These are phyloP conservation scores for Cafeteria roenbergensis DNA, from an alignment of 108 stramenopile species.

Conservation along the genomic window DNA sequence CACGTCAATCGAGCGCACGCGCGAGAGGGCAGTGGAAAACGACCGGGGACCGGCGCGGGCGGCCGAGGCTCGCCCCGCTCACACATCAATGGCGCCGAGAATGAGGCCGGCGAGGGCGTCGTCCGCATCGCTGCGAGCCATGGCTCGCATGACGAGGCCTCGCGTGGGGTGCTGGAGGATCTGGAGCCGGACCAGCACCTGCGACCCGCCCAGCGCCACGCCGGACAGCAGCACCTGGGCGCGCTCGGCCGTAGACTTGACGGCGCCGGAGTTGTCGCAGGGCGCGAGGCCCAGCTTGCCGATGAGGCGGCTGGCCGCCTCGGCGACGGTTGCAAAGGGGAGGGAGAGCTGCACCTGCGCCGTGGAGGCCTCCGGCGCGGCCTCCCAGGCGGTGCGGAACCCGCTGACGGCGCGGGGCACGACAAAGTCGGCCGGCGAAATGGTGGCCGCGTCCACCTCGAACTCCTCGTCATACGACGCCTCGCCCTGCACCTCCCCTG, in stretches of 20 bases:
- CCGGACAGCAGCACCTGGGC: constrained; percentile 26
- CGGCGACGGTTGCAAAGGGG: constrained; percentile 68
- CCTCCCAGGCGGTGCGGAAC: constrained; percentile 73
- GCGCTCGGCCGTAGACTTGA: background rate
- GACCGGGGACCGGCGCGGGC: too few relatives aligned
- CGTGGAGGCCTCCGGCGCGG: constrained; percentile 57
- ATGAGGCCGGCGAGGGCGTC: too few relatives aligned
- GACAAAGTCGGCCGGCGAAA: constrained; percentile 75
- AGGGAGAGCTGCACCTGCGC: constrained; percentile 77
- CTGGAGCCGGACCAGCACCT: constrained; percentile 16
- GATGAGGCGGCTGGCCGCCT: constrained; percentile 61
- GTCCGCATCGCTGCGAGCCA: too few relatives aligned
- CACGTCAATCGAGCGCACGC: too few relatives aligned
- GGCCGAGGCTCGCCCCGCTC: too few relatives aligned
- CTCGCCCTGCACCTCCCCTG: constrained; percentile 62
- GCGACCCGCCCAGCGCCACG: constrained; percentile 16
- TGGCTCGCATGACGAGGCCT: background rate
- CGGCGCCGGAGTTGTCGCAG: constrained; percentile 66
- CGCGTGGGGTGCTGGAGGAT: background rate
- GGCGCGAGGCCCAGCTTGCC: constrained; percentile 75
- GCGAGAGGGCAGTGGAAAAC: too few relatives aligned
- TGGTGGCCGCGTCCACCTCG: constrained; percentile 59
- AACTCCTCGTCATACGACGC: constrained; percentile 80
- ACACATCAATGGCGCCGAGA: too few relatives aligned
- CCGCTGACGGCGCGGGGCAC: constrained; percentile 68